These are phyloP conservation scores for Dendrobium officinale DNA, from an alignment of 106 monocot genomes.

Conservation along the genomic window DNA sequence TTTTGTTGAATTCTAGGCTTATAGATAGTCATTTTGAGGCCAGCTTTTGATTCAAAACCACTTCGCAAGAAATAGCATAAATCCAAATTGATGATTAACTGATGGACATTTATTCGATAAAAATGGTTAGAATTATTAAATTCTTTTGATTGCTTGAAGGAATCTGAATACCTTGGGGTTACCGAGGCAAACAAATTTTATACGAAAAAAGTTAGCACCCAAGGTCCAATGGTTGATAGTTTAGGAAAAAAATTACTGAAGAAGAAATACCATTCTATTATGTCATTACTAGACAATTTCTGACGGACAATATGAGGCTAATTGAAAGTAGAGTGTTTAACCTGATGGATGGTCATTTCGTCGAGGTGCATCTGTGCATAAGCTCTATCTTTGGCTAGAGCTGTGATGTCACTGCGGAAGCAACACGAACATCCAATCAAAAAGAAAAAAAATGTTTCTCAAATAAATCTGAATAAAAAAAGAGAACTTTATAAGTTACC, in stretches of 20 bases:
- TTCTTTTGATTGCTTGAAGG: not conserved
- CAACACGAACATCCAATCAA: not conserved
- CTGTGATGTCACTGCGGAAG: slow-evolving; percentile 85
- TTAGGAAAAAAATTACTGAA: not conserved
- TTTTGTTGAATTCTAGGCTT: too few relatives aligned
- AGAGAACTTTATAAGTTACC: slow-evolving; percentile 33
- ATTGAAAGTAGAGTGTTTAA: slow-evolving; percentile 9
- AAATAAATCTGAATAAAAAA: not conserved
- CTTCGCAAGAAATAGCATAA: not conserved
- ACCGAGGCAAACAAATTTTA: not conserved
- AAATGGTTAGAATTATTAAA: not conserved
- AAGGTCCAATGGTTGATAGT: not conserved
- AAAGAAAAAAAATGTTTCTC: not conserved
- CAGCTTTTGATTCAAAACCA: too few relatives aligned
- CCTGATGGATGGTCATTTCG: slow-evolving; percentile 85
- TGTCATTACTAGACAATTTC: not conserved
- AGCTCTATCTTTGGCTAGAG: slow-evolving; percentile 80
- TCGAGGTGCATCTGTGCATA: slow-evolving; percentile 65
- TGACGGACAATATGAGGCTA: not conserved
- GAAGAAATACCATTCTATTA: not conserved
- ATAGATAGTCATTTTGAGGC: too few relatives aligned
- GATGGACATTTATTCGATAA: not conserved
- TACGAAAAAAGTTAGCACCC: not conserved
- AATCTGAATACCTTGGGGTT: not conserved
- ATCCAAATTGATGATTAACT: not conserved